Conservation (phyloP, 495 filamentous ascomycete species). For the Xanthoparmelia taractica region DNA sequence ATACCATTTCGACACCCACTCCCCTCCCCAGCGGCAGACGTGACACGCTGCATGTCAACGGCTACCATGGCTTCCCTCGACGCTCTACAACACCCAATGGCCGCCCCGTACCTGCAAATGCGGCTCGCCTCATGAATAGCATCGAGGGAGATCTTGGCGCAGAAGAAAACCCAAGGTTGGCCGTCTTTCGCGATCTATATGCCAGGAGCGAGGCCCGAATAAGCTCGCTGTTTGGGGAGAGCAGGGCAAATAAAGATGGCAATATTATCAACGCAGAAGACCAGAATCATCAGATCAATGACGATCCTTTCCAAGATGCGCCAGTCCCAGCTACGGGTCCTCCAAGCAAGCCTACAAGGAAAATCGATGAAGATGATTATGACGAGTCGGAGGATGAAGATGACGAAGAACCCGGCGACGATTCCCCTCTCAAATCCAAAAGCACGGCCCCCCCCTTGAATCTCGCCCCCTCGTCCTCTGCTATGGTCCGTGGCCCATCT, state of each 20-base stretch:
- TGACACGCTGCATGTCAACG: conserved; percentile 44
- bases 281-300: conserved; percentile 30
- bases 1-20: conserved; percentile 15
- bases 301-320: conserved; percentile 24
- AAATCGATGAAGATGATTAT: conserved; percentile 74
- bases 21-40: conserved; percentile 32
- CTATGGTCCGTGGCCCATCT: conserved; percentile 23
- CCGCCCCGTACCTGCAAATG: conserved; percentile 43
- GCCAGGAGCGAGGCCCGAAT: conserved; percentile 53
- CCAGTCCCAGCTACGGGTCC: conserved; percentile 31
- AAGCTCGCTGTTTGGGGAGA: conserved; percentile 48
- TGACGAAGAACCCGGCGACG: conserved; percentile 70
- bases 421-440: conserved; percentile 56
- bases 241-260: conserved; percentile 32
- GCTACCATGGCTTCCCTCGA: conserved; percentile 38
- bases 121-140: conserved; percentile 39
- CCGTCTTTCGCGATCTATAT: conserved; percentile 54
- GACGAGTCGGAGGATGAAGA: conserved; percentile 79
- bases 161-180: conserved; percentile 60
- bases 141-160: conserved; percentile 43
- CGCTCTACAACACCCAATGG: conserved; percentile 44
- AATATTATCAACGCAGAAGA: conserved; percentile 32
- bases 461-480: conserved; percentile 33
- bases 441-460: conserved; percentile 38
- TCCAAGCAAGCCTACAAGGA: conserved; percentile 56